Conservation (phyloP, 2,329 filamentous ascomycete species). For the Colletotrichum siamense region DNA sequence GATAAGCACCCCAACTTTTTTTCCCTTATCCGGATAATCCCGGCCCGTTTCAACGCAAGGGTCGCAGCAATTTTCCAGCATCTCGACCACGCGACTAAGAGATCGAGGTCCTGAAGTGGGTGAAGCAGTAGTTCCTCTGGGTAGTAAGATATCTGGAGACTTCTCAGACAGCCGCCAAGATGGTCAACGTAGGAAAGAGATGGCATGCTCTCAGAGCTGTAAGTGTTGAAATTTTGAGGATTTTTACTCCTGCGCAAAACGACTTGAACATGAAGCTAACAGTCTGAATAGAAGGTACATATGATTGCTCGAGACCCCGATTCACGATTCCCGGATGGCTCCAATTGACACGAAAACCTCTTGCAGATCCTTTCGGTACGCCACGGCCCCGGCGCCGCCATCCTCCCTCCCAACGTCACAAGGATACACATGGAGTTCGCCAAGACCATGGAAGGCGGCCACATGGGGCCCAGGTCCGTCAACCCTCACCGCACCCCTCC, state of each 20-base stretch:
- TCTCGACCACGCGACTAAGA: constrained; percentile 10
- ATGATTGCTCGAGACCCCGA: not conserved
- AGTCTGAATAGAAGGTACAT: constrained; percentile 21
- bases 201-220: constrained; percentile 78
- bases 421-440: constrained; percentile 79
- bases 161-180: constrained; percentile 33
- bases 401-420: constrained; percentile 78
- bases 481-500: not conserved
- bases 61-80: constrained; percentile 23
- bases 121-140: not conserved
- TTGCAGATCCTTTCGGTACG: constrained; percentile 75
- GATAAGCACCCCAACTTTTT: not conserved
- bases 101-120: not conserved
- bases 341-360: constrained; percentile 30
- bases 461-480: constrained; percentile 74
- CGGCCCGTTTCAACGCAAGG: constrained; percentile 12
- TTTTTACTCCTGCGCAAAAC: not conserved
- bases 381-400: constrained; percentile 81
- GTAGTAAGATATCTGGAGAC: not conserved
- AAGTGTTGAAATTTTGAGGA: constrained; percentile 35
- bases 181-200: constrained; percentile 55
- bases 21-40: constrained; percentile 14
- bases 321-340: not conserved
- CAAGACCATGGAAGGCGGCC: constrained; percentile 64
- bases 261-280: constrained; percentile 8